These are phyloP conservation scores for Globomyces pollinis-pini DNA, from an alignment of 192 early-diverging fungal genomes.

Conservation along the genomic window DNA sequence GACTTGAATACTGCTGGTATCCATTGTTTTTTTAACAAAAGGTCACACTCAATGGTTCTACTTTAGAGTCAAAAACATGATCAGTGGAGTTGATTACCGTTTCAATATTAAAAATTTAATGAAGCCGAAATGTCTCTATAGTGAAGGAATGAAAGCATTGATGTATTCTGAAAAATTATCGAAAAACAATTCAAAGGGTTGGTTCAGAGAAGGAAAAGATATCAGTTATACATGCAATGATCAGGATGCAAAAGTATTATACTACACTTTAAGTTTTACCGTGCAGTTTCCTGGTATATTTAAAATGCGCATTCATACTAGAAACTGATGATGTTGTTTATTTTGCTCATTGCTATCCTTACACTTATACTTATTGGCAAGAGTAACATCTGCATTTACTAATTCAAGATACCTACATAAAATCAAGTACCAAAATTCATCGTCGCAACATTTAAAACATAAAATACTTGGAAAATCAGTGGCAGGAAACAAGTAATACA, in stretches of 20 bases:
- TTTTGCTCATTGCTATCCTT: slow-evolving; percentile 39
- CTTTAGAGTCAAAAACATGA: slow-evolving; percentile 19
- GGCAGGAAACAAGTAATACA: slow-evolving; percentile 26
- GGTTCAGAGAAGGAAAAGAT: slow-evolving; percentile 26
- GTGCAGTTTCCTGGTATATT: slow-evolving; percentile 6
- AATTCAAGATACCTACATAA: slow-evolving; percentile 7
- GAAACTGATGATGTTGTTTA: slow-evolving; percentile 25
- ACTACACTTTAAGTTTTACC: slow-evolving; percentile 26
- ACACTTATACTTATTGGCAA: slow-evolving; percentile 36
- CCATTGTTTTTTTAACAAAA: background rate
- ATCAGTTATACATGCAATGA: slow-evolving; percentile 25
- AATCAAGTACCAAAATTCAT: slow-evolving; percentile 16
- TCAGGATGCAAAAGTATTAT: background rate
- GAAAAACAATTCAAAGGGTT: slow-evolving; percentile 23
- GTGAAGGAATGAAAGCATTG: slow-evolving; percentile 23
- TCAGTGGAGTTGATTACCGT: slow-evolving; percentile 8
- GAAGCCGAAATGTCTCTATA: slow-evolving; percentile 27
- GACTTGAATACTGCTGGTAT: slow-evolving; percentile 21
- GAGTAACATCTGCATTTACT: slow-evolving; percentile 3
- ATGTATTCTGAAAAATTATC: slow-evolving; percentile 24
- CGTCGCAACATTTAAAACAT: slow-evolving; percentile 18
- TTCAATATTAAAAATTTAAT: slow-evolving; percentile 35
- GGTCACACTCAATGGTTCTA: slow-evolving; percentile 32
- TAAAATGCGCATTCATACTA: background rate
- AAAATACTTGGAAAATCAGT: slow-evolving; percentile 25